A percentile compares a stretch with the other conserved stretches of the same genome.
Evolutionary conservation across 495 filamentous ascomycete species (phyloP).

Genomic region (Bacidia gigantensis): DNA sequence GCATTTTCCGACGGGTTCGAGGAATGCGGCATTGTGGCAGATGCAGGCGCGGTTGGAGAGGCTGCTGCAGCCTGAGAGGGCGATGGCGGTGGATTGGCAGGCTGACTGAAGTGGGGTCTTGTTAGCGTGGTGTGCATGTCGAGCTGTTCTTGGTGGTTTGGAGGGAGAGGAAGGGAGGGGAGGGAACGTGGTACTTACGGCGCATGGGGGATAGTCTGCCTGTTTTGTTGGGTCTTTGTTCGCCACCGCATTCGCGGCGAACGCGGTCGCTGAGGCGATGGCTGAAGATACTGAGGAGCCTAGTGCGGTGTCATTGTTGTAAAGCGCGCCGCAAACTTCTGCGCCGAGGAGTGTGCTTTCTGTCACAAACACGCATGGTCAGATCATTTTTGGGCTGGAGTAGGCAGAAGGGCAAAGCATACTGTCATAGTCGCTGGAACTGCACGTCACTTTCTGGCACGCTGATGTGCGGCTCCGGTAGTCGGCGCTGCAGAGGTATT

Average conservation of each 20-base stretch:
- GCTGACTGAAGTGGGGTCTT: not conserved
- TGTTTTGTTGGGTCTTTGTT: slow-evolving; percentile 17
- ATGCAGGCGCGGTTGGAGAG: slow-evolving; percentile 7
- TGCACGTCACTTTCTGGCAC: slow-evolving; percentile 10
- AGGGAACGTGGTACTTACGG: not conserved
- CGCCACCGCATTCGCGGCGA: slow-evolving; percentile 26
- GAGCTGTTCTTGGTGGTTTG: too few species aligned
- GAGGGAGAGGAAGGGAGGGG: too few species aligned
- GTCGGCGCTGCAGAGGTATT: slow-evolving; percentile 3
- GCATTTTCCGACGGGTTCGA: not conserved
- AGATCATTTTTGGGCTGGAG: too few species aligned
- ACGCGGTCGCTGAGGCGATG: slow-evolving; percentile 47
- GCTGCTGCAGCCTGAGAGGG: slow-evolving; percentile 2
- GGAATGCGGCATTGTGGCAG: not conserved
- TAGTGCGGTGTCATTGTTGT: not conserved
- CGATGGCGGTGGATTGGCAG: not conserved
- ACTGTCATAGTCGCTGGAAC: not conserved
- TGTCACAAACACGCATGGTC: too few species aligned
- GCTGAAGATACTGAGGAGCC: slow-evolving; percentile 17
- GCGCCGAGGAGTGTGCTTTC: not conserved
- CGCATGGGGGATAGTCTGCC: slow-evolving; percentile 9
- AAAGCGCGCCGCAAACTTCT: not conserved
- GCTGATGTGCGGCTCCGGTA: slow-evolving; percentile 3
- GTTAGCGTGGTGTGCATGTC: too few species aligned
- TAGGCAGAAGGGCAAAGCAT: not conserved